Evolutionary conservation across 2,329 filamentous ascomycete genomes (phyloP), one percentile per base, ranked within the genome.

Genomic region (Pezicula rhizophila): DNA sequence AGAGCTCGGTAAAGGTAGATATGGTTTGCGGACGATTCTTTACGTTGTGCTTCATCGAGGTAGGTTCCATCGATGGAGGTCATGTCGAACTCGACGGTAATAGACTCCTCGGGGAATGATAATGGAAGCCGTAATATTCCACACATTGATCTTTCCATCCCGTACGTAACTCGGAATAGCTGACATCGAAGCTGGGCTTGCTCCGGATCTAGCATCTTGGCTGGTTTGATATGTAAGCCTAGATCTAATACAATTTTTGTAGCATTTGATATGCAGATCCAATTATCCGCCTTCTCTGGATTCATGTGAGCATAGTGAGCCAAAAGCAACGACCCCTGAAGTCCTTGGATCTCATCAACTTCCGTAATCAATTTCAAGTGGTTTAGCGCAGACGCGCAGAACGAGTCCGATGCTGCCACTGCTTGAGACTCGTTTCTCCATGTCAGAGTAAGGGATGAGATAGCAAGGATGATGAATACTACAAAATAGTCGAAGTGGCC

Each of bases 1-100:
- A 55, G 42, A 17, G 44, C 48, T 11, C 52, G 50, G 34, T 51
- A 53, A 2, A 45, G 43, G 39, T 52, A 54, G 39, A 56, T 47
- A 20, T 56, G 53, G 17, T 45, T 54, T 18, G 52, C 53, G 14
- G 52, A 54, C 5, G 52, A 43, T 37, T 50, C 39, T 25, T 46
- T 52, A 12, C 48, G 43, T 8, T 17, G 4, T 15, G 15, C 23
- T 26, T 40, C 35, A 8, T 33, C 17, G 20, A 46, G 20, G 23
- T 11, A 37, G 26, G 38, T 31, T 7, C 15, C 25, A 42, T 42
- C 23, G 7, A 42, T 37, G 33, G 25, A 42, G 25, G 40, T 12
- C n/a, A 26, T 20, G 25, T 42, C 40, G 11, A 42, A 42, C 40
- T 42, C 23, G 12, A 39, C 38, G n/a, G 46, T 48, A 6, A 48